Base-by-base conservation (phyloP, 148 eudicot genomes). In the Chenopodium quinoa region DNA sequence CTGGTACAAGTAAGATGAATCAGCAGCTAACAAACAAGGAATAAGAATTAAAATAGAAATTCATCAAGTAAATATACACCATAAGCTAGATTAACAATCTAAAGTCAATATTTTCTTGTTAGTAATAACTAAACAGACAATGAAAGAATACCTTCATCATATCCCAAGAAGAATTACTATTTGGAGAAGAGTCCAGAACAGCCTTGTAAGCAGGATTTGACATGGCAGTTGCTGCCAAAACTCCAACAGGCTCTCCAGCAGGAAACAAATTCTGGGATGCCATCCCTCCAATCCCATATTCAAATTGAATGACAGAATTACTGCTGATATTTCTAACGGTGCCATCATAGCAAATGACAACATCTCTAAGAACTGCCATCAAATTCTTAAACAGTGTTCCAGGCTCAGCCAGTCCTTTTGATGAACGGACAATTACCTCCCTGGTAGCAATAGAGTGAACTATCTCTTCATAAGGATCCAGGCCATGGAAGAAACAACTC, bases 191-290 rank as follows among this genome's bases (percentile, higher is more conserved):
- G 74, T 95, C 99, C 62, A 95, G 91, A 79, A 95, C 99, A 64
- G 99, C 99, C 87, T 93, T 95, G 77, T 95, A 95, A 40, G 99
- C 99, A 79, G 99, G 99, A 90, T 93, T 95, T 0, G 97, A 95
- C 97, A 95, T 95, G 46, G 99, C 97, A 47, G 99, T 95, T 65
- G 99, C 99, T 82, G 99, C 99, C 78, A 95, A 86, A 25, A 95
- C 99, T 76, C 97, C 99, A 54, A 95, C 99, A 37, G 99, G 99
- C 79, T 93, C 99, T 54, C 99, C 99, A 77, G 99, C 92, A 75
- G 92, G 89, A 85, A 95, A 93, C 77, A 88, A 73, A 86, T 83
- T 86, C 71, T 88, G 85, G 56, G 85, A 73, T 65, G 83, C 48
- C 54, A 82, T 87, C 80, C 89, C 86, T 31, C 83, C 86, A 0